Percentiles rank a stretch among this genome's conserved stretches.
phyloP scores from a whole-genome alignment of 257 asterid species.

The Sherardia arvensis region DNA sequence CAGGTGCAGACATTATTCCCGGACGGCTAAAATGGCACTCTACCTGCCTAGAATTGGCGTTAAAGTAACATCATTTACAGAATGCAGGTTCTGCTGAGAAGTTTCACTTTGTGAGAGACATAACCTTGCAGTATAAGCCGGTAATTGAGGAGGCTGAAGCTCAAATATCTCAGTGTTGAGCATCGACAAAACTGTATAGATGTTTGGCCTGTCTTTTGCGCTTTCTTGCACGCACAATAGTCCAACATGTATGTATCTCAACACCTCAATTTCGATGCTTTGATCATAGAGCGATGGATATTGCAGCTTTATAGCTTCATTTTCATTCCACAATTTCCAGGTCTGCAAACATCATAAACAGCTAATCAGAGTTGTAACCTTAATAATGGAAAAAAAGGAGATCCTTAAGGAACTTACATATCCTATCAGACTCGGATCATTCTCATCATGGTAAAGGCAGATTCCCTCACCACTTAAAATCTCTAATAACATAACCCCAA shows the following conservation, averaged over 20 bases:
- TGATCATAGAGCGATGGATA: constrained; percentile 31
- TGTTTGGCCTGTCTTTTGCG: constrained; percentile 42
- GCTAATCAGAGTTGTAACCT: too few species aligned
- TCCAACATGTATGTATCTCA: constrained; percentile 46
- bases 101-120: constrained; percentile 16
- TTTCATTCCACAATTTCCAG: constrained; percentile 48
- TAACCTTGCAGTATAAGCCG: constrained; percentile 22
- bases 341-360: too few species aligned
- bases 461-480: constrained; percentile 50
- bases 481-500: constrained; percentile 55
- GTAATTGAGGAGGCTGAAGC: constrained; percentile 37
- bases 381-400: neutral
- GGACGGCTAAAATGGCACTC: too few species aligned
- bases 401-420: constrained; percentile 29
- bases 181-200: constrained; percentile 43
- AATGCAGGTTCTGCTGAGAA: constrained; percentile 22
- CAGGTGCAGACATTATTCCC: too few species aligned
- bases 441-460: constrained; percentile 20
- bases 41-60: constrained; percentile 34
- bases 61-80: constrained; percentile 25
- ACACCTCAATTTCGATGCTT: constrained; percentile 19
- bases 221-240: constrained; percentile 60
- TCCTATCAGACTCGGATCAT: constrained; percentile 39
- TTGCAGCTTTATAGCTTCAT: constrained; percentile 10
- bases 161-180: constrained; percentile 33